Base-by-base conservation (phyloP, 2,329 filamentous ascomycete species). In the Davidsoniella eucalypti region DNA sequence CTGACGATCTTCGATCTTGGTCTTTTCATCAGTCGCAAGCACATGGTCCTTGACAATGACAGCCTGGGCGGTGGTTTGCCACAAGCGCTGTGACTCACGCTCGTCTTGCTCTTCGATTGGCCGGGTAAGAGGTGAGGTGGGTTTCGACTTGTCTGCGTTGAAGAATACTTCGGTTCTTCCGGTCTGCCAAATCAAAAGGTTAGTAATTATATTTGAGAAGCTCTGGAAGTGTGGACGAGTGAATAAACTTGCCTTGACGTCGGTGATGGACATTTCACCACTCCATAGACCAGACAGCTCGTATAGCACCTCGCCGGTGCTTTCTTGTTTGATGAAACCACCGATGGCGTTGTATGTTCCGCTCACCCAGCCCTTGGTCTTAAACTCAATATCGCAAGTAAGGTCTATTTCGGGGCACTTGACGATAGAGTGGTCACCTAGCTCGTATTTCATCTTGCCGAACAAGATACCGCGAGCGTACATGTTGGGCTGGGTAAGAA, bases 391-490 rank as follows among this genome's bases (percentile, higher is more conserved):
- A 62, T 98, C 90, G 54, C 87, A 90, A 23, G 80, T 76, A 16
- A 98, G 72, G 52, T 87, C 82, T 16, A 87, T 76, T 63, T 96
- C 90, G 0, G 90, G 87, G 63, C 92, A 96, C 56, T 82, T 77
- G 17, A 98, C 85, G 58, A 87, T 86, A 63, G 88, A 94, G 68
- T 94, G 88, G 63, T 96, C 90, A 56, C 90, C 92, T 6, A 98
- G 78, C 68, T 98, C 92, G 65, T 96, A 98, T 65, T 95, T 96
- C 92, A 98, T 96, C 65, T 95, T 96, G 44, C 92, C 92, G 60
- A 98, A 95, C 7, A 98, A 71, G 54, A 98, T 96, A 36, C 92
- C 90, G 55, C 92, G 78, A 18, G 90, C 92, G 64, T 98, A 98
- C 87, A 98, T 98, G 69, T 98, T 98, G 16, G 92, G 92, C 61